phyloP scores from a whole-genome alignment of 2,329 filamentous ascomycete species.

The Biscogniauxia sp. region DNA sequence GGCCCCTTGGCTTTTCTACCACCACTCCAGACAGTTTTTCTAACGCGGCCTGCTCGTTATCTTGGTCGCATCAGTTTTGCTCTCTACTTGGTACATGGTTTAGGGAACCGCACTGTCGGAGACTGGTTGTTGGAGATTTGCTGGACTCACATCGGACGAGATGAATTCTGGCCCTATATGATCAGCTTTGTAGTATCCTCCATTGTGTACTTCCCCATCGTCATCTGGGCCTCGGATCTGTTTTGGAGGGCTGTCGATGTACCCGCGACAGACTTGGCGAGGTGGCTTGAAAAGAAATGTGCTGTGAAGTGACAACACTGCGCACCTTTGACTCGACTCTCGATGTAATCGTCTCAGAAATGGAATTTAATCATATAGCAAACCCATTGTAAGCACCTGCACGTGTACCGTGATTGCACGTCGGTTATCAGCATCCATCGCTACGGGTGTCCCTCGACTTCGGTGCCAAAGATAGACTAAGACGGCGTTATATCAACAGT shows the following conservation, averaged over 20 bases:
- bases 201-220: constrained; percentile 27
- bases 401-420: no score
- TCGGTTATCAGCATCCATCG: no score
- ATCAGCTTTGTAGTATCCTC: constrained; percentile 27
- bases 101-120: constrained; percentile 29
- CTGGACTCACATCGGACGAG: constrained; percentile 35
- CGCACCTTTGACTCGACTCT: neutral
- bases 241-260: constrained; percentile 38
- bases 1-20: constrained; percentile 28
- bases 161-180: constrained; percentile 25
- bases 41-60: constrained; percentile 46
- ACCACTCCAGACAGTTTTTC: constrained; percentile 23
- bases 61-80: constrained; percentile 56
- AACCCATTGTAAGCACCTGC: no score
- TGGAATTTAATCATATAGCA: no score
- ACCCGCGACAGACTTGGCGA: constrained; percentile 27
- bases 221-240: constrained; percentile 53
- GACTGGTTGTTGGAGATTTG: constrained; percentile 24
- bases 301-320: constrained; percentile 7
- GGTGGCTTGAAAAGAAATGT: constrained; percentile 29
- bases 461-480: no score
- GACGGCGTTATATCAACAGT: no score
- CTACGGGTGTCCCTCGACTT: no score
- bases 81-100: constrained; percentile 58
- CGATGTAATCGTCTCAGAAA: no score